These are phyloP conservation scores for Blastocystis sp. DNA, from an alignment of 352 stramenopile species.

Conservation along the genomic window DNA sequence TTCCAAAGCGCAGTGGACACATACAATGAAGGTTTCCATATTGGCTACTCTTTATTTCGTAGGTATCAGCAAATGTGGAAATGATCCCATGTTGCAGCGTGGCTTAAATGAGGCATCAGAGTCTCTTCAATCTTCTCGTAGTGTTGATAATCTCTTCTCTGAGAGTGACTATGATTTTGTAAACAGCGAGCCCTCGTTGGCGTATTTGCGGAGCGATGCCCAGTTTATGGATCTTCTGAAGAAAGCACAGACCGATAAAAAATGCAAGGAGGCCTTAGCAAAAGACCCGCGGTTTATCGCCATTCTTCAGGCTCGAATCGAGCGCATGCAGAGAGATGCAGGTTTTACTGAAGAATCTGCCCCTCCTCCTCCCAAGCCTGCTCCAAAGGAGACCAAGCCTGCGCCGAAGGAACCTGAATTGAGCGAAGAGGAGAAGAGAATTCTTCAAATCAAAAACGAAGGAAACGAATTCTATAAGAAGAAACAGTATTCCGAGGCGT, in stretches of 20 bases:
- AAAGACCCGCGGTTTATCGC: constrained; percentile 78
- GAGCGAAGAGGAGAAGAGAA: constrained; percentile 69
- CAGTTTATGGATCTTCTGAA: constrained; percentile 77
- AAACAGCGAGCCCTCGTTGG: not conserved
- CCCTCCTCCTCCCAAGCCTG: not conserved
- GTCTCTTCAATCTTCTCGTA: not conserved
- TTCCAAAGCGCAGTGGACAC: constrained; percentile 78
- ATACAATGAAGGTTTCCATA: constrained; percentile 71
- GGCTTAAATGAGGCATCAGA: constrained; percentile 80
- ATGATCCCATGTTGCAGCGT: constrained; percentile 81
- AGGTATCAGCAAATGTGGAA: constrained; percentile 5
- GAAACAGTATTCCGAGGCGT: constrained; percentile 85
- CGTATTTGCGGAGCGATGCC: constrained; percentile 76
- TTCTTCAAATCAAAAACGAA: constrained; percentile 82
- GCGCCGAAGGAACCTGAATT: constrained; percentile 64
- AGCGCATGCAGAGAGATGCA: not conserved
- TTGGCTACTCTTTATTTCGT: not conserved
- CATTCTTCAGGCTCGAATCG: constrained; percentile 65
- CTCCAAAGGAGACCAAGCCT: constrained; percentile 64
- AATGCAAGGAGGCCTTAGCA: constrained; percentile 74
- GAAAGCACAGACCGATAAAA: constrained; percentile 74
- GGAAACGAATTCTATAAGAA: constrained; percentile 94
- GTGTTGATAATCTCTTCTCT: not conserved
- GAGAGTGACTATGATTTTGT: not conserved
- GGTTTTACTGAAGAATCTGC: not conserved